These are phyloP conservation scores for Blumeria graminis DNA, from an alignment of 2,329 filamentous ascomycete genomes.

Conservation along the genomic window DNA sequence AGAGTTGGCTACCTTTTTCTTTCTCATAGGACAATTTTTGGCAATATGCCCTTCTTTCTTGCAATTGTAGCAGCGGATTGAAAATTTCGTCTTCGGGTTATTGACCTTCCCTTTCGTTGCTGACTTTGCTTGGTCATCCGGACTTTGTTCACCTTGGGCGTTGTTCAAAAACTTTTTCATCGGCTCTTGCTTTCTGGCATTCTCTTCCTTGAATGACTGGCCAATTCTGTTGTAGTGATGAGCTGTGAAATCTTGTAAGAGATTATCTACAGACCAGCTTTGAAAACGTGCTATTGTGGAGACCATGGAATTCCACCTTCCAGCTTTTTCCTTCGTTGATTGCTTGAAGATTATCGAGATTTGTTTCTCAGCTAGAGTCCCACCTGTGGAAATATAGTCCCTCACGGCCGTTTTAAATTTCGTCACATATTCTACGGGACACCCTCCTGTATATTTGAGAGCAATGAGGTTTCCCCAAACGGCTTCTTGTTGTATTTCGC, in stretches of 20 bases:
- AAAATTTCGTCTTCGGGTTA: not conserved
- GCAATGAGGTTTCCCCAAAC: not conserved
- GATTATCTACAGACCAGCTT: not conserved
- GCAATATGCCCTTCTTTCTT: not conserved
- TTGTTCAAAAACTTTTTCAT: not conserved
- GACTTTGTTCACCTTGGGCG: not conserved
- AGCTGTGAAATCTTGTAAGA: not conserved
- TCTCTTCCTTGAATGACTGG: not conserved
- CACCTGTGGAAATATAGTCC: not conserved
- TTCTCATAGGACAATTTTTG: not conserved
- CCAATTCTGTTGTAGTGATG: not conserved
- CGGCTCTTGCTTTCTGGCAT: not conserved
- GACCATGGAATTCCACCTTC: not conserved
- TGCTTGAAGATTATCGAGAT: not conserved
- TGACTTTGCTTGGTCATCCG: not conserved
- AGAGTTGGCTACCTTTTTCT: not conserved
- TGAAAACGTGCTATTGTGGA: not conserved
- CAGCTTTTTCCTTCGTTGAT: not conserved
- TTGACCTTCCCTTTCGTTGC: not conserved
- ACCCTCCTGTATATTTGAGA: not conserved
- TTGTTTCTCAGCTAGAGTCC: not conserved
- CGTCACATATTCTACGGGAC: not conserved
- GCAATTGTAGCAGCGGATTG: not conserved
- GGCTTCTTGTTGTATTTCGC: not conserved
- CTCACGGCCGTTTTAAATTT: not conserved